A percentile compares a stretch with the other conserved stretches of the same genome.
Evolutionary conservation across 805 yeast genomes (phyloP).

Genomic region (Kazachstania kunashirensis): DNA sequence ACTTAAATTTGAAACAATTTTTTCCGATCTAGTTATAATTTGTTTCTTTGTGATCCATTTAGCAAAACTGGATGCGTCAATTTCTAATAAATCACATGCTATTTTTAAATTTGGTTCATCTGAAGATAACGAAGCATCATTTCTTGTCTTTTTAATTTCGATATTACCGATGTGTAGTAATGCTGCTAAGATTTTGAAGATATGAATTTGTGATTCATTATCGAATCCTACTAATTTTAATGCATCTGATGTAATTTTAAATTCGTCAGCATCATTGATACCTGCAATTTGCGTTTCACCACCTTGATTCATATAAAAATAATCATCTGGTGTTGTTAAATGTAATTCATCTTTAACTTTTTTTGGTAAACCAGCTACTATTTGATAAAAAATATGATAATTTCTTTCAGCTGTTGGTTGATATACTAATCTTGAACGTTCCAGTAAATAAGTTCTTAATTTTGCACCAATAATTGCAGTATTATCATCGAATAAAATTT

Average conservation of each 20-base stretch:
- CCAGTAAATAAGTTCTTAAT: slow-evolving; percentile 84
- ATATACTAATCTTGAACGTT: slow-evolving; percentile 87
- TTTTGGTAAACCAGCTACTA: slow-evolving; percentile 58
- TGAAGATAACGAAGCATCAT: slow-evolving; percentile 67
- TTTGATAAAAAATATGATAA: slow-evolving; percentile 89
- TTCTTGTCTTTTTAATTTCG: slow-evolving; percentile 73
- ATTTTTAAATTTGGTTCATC: slow-evolving; percentile 80
- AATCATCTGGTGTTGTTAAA: slow-evolving; percentile 57
- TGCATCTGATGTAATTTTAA: slow-evolving; percentile 65
- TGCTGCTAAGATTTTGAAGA: slow-evolving; percentile 78
- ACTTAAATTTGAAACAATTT: slow-evolving; percentile 73
- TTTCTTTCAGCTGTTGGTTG: slow-evolving; percentile 89
- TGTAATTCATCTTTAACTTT: slow-evolving; percentile 48
- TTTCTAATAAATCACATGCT: slow-evolving; percentile 77
- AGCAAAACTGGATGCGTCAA: slow-evolving; percentile 62
- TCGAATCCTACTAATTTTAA: slow-evolving; percentile 68
- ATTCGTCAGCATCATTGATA: slow-evolving; percentile 77
- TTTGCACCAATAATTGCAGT: slow-evolving; percentile 88
- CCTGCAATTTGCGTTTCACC: slow-evolving; percentile 60
- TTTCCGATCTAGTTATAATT: slow-evolving; percentile 85
- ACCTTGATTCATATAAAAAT: slow-evolving; percentile 81
- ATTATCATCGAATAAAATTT: slow-evolving; percentile 68
- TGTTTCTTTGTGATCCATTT: slow-evolving; percentile 93
- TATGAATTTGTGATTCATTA: slow-evolving; percentile 46
- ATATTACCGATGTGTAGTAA: slow-evolving; percentile 89